A percentile compares a stretch with the other conserved stretches of the same genome.
Conservation (phyloP, 495 filamentous ascomycete species). For the Trichocladium uniseriatum region DNA sequence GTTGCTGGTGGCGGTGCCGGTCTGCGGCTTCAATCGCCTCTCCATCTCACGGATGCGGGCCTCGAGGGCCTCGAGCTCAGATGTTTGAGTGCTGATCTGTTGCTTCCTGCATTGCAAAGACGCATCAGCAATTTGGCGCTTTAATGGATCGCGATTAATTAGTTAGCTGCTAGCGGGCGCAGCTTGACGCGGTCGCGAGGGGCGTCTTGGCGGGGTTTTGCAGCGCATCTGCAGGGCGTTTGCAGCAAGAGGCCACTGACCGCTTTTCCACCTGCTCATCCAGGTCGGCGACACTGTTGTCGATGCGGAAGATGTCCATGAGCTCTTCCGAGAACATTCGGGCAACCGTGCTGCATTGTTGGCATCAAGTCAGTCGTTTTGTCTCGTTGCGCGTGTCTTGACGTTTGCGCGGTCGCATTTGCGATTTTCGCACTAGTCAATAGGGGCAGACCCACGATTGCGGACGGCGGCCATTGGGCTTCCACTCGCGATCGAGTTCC, state of each 20-base stretch:
- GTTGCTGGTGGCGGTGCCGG: conserved; percentile 7
- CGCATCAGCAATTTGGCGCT: conserved; percentile 7
- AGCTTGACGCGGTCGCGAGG: neutral
- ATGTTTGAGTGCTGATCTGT: conserved; percentile 59
- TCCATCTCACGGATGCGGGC: conserved; percentile 77
- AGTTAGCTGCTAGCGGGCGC: neutral
- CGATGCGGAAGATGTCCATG: conserved; percentile 80
- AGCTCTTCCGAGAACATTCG: conserved; percentile 77
- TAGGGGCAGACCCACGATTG: conserved; percentile 61
- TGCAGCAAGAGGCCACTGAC: conserved; percentile 50
- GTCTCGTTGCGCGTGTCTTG: neutral
- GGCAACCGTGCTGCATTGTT: conserved; percentile 61
- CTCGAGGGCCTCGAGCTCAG: conserved; percentile 80
- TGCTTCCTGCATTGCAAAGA: conserved; percentile 46
- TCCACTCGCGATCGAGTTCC: conserved; percentile 64
- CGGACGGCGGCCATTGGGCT: conserved; percentile 62
- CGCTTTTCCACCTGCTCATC: conserved; percentile 72
- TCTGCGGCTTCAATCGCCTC: conserved; percentile 53
- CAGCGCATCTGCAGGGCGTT: neutral
- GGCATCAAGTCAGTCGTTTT: conserved; percentile 11
- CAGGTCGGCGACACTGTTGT: conserved; percentile 68
- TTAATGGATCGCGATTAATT: neutral
- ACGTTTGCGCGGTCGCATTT: neutral
- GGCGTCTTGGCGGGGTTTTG: conserved; percentile 6
- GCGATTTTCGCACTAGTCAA: neutral